These are phyloP conservation scores for Penicillium occitanis DNA, from an alignment of 2,329 filamentous ascomycete genomes.

Conservation along the genomic window DNA sequence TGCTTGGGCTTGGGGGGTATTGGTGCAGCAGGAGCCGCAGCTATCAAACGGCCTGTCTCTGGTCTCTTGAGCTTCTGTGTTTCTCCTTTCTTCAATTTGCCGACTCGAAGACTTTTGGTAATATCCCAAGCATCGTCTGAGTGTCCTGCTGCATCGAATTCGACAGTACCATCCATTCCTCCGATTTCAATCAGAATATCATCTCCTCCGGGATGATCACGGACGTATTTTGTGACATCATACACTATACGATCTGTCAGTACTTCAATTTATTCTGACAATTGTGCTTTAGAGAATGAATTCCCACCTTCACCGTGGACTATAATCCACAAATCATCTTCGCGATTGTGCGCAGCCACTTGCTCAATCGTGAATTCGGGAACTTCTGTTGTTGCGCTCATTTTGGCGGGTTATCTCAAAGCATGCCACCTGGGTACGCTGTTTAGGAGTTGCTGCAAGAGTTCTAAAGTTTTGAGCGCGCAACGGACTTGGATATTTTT, in stretches of 20 bases:
- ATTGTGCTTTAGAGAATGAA: not conserved
- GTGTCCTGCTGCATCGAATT: slow-evolving; percentile 48
- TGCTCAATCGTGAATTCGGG: slow-evolving; percentile 26
- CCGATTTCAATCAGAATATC: slow-evolving; percentile 44
- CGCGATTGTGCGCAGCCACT: slow-evolving; percentile 52
- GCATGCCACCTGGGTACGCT: not conserved
- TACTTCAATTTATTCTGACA: not conserved
- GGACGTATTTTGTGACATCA: slow-evolving; percentile 57
- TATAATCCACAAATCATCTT: slow-evolving; percentile 55
- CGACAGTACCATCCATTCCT: slow-evolving; percentile 44
- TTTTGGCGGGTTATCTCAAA: not conserved
- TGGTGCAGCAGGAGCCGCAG: not conserved
- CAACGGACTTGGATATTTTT: not conserved
- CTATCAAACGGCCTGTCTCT: not conserved
- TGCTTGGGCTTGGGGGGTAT: not conserved
- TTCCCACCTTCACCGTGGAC: slow-evolving; percentile 56
- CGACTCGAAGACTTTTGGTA: slow-evolving; percentile 39
- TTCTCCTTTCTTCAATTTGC: slow-evolving; percentile 24
- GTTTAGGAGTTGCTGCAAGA: not conserved
- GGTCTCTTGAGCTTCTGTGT: slow-evolving; percentile 21
- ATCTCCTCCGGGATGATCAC: slow-evolving; percentile 57
- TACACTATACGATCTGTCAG: slow-evolving; percentile 49
- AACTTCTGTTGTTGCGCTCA: slow-evolving; percentile 4
- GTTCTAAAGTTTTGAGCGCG: not conserved
- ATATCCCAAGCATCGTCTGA: slow-evolving; percentile 49